Conservation (phyloP, 768 basidiomycete genomes). For the Grammothele lineata region DNA sequence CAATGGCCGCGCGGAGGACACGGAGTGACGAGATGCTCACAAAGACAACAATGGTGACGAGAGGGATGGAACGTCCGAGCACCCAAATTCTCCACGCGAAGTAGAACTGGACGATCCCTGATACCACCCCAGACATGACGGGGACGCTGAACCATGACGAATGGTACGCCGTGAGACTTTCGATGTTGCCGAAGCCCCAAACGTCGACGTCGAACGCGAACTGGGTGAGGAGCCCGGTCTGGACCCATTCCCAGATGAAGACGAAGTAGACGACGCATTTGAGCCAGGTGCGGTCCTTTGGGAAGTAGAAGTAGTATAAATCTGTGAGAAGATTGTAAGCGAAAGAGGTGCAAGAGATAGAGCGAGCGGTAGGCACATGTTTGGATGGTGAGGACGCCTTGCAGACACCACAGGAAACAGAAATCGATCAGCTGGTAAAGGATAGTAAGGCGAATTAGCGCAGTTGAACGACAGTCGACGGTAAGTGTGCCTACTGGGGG, state of each 20-base stretch:
- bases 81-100: conserved; percentile 9
- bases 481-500: too few species aligned
- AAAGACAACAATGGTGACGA: not conserved
- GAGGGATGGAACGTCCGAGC: not conserved
- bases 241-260: conserved; percentile 7
- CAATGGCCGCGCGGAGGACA: too few species aligned
- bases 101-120: conserved; percentile 7
- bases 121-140: conserved; percentile 9
- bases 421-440: too few species aligned
- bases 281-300: too few species aligned
- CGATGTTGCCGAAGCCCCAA: conserved; percentile 3
- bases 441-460: too few species aligned
- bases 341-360: too few species aligned
- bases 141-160: conserved; percentile 13
- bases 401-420: too few species aligned
- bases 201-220: conserved; percentile 3
- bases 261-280: conserved; percentile 3
- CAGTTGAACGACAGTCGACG: too few species aligned
- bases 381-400: too few species aligned
- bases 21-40: not conserved
- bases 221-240: conserved; percentile 10
- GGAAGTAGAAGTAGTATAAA: too few species aligned
- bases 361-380: too few species aligned
- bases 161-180: conserved; percentile 1
- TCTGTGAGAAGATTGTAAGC: too few species aligned